Percentiles rank a stretch among this genome's conserved stretches.
Conservation (phyloP, 352 stramenopile genomes). For the Phytophthora fragariae region DNA sequence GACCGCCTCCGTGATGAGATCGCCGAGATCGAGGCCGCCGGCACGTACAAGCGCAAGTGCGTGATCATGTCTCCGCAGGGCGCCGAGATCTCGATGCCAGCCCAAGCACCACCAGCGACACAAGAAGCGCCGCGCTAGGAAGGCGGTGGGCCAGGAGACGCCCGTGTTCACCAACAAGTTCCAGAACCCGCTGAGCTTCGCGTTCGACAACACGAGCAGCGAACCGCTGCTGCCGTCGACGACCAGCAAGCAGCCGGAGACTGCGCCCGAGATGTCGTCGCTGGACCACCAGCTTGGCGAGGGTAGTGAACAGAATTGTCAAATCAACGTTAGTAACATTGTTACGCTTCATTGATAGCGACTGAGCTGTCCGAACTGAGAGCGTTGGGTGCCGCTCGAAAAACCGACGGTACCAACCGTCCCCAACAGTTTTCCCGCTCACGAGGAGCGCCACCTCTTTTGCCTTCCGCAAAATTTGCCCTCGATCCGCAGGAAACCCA, state of each 20-base stretch:
- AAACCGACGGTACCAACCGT: conserved; percentile 35
- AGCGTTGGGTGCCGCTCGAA: conserved; percentile 20
- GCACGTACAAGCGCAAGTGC: too few relatives aligned
- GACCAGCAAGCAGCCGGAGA: conserved; percentile 1
- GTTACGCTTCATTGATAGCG: conserved; percentile 21
- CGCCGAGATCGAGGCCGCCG: too few relatives aligned
- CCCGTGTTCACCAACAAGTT: conserved; percentile 87
- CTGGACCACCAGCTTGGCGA: conserved; percentile 21
- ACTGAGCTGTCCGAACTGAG: conserved; percentile 15
- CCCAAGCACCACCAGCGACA: conserved; percentile 24
- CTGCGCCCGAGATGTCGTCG: conserved; percentile 12
- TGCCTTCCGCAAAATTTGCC: conserved; percentile 24
- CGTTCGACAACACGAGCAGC: conserved; percentile 45
- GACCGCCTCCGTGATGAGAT: too few relatives aligned
- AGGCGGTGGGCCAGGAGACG: conserved; percentile 25
- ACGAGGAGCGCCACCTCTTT: conserved; percentile 10
- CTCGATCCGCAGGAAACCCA: conserved; percentile 16
- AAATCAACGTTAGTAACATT: conserved; percentile 11
- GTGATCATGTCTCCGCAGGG: too few relatives aligned
- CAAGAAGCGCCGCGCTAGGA: conserved; percentile 36
- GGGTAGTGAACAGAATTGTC: conserved; percentile 14
- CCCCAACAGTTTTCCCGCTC: background rate
- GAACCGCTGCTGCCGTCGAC: background rate
- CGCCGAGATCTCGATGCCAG: background rate
- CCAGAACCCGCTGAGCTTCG: conserved; percentile 82